Evolutionary conservation across 2,329 filamentous ascomycete species (phyloP), one percentile per base, ranked within the genome.

Genomic region (Botrytis pseudocinerea): DNA sequence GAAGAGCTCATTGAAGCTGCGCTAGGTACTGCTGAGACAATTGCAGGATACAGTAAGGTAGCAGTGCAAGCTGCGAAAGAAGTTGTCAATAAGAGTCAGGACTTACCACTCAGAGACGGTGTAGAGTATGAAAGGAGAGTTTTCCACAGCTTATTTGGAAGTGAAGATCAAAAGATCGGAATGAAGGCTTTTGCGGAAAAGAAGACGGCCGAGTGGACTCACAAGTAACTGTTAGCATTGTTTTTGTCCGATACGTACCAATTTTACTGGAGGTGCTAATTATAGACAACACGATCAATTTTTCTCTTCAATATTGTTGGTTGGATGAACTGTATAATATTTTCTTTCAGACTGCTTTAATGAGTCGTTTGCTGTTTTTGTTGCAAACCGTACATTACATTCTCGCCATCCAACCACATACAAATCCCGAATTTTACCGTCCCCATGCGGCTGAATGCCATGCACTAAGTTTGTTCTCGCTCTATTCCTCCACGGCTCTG

Each of bases 41-140:
- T 99, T 84, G 95, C 96, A 0, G 85, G 92, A 1, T 94, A 96
- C 83, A 95, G 93, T 70, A 90, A 88, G 80, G 91, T 99, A n/a
- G 93, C 95, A 1, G 90, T 97, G 73, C 90, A 94, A 84, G 96
- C 93, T 18, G 92, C 89, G 73, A 99, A 99, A 87, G 96, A 99
- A 86, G 95, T 96, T n/a, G 95, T 99, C 72, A 97, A 98, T 82
- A 98, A 98, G 90, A 97, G 94, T 83, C 95, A 98, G 86, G 96
- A 99, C 79, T 84, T 97, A 78, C 87, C 91, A 5, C 85, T 99
- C 74, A 86, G 92, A 78, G 96, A 98, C 80, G 96, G 96, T 22
- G 92, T 99, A 2, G 96, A 99, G 84, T 98, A 90, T 83, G 96
- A 99, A 88, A 88, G 96, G 81, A 89, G 95, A 70, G 87, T 98